These are phyloP conservation scores for Boletus semigastroideus DNA, from an alignment of 1,284 basidiomycete species.

Conservation along the genomic window DNA sequence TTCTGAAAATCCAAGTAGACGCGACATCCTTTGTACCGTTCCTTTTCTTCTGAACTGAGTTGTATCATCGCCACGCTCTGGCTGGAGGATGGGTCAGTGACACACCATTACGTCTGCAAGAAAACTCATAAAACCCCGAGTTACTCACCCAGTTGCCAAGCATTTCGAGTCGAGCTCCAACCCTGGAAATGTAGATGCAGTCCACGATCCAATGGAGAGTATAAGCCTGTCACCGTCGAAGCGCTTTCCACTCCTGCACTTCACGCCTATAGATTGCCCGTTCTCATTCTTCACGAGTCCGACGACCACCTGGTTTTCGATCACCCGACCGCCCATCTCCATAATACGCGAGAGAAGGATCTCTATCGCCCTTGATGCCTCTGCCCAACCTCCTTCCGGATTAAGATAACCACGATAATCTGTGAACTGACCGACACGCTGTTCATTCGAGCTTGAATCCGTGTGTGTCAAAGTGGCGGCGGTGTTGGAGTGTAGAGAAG, in stretches of 20 bases:
- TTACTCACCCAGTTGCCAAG: conserved; percentile 66
- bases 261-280: conserved; percentile 59
- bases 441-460: conserved; percentile 9
- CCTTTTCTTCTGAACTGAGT: conserved; percentile 67
- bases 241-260: conserved; percentile 57
- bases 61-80: conserved; percentile 79
- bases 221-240: conserved; percentile 60
- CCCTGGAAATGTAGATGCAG: conserved; percentile 71
- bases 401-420: conserved; percentile 64
- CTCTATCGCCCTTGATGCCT: conserved; percentile 68
- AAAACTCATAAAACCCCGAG: neutral
- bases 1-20: conserved; percentile 70
- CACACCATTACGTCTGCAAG: neutral
- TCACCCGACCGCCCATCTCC: conserved; percentile 59
- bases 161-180: conserved; percentile 50
- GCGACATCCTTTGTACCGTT: conserved; percentile 60
- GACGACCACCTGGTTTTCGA: conserved; percentile 57
- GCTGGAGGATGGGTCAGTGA: conserved; percentile 36
- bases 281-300: conserved; percentile 39
- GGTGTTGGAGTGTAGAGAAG: conserved; percentile 18
- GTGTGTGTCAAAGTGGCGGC: neutral
- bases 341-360: conserved; percentile 59
- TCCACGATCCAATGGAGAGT: conserved; percentile 81
- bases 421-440: conserved; percentile 32
- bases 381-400: conserved; percentile 81